Conservation (phyloP, 2,329 filamentous ascomycete genomes). For the Alternaria panax region DNA sequence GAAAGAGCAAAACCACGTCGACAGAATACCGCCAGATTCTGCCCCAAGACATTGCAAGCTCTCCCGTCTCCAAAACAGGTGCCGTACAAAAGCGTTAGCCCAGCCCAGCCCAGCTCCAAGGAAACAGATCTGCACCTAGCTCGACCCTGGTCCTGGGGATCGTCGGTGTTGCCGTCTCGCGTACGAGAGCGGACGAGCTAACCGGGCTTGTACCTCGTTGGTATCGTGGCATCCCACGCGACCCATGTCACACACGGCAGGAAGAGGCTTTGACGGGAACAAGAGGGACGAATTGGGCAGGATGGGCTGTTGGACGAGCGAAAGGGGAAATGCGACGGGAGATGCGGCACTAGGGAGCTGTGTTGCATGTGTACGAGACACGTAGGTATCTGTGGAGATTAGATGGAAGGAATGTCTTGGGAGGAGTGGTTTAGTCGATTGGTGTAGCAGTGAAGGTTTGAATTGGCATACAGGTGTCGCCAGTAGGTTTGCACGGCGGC, state of each 20-base stretch:
- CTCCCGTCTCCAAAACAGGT: background rate
- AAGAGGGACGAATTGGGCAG: constrained; percentile 16
- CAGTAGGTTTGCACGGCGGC: constrained; percentile 7
- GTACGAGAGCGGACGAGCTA: background rate
- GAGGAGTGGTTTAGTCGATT: background rate
- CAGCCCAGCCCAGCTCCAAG: background rate
- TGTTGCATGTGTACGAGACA: constrained; percentile 19
- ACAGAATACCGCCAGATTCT: background rate
- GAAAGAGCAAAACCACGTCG: background rate
- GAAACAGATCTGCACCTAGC: constrained; percentile 6
- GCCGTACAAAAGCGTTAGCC: background rate
- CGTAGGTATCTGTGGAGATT: constrained; percentile 16
- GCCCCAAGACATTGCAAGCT: background rate
- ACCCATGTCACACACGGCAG: constrained; percentile 13
- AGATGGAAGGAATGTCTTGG: background rate
- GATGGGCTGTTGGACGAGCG: constrained; percentile 16
- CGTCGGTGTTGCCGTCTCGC: constrained; percentile 23
- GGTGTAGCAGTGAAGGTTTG: background rate
- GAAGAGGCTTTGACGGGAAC: constrained; percentile 13
- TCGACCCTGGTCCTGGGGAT: constrained; percentile 1
- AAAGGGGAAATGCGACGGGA: constrained; percentile 5
- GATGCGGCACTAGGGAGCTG: constrained; percentile 17
- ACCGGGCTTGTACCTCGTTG: constrained; percentile 2
- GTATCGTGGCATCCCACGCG: constrained; percentile 11
- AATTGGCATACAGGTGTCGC: background rate